A percentile compares a stretch with the other conserved stretches of the same genome.
These are phyloP conservation scores for Butyriboletus loyo DNA, from an alignment of 768 basidiomycete species.

Conservation along the genomic window DNA sequence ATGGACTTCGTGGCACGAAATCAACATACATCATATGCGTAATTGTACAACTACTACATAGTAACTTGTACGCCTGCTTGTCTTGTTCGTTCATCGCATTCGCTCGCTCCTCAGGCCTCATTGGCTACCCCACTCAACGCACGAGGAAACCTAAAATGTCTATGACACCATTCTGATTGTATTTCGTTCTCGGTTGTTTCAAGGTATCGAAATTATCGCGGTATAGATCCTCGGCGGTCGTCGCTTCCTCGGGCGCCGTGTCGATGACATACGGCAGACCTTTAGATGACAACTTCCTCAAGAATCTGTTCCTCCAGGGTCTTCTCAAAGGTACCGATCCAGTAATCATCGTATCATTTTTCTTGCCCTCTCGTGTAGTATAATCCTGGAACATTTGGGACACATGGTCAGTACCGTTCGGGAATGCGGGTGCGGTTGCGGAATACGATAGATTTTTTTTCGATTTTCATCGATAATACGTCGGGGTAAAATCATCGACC, in stretches of 20 bases:
- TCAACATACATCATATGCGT: background rate
- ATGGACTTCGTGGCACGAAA: no score
- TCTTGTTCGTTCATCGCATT: background rate
- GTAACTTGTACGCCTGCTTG: background rate
- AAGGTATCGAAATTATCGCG: background rate
- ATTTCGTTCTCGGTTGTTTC: background rate
- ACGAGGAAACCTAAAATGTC: conserved; percentile 8
- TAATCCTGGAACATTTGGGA: conserved; percentile 6
- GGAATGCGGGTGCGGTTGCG: background rate
- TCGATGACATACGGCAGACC: conserved; percentile 11
- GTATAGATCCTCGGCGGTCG: conserved; percentile 10
- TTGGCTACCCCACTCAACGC: background rate
- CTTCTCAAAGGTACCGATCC: conserved; percentile 7
- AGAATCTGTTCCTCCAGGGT: no score
- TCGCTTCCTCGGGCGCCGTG: conserved; percentile 3
- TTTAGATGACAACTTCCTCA: no score
- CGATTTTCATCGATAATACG: conserved; percentile 7
- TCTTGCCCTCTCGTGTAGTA: conserved; percentile 10
- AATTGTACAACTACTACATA: background rate
- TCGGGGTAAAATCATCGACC: conserved; percentile 13
- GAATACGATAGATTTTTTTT: background rate
- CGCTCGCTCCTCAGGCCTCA: background rate
- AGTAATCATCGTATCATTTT: conserved; percentile 7
- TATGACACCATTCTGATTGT: background rate
- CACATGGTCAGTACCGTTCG: background rate